Conservation (phyloP, 306 rosid genomes). For the Cucumis cinereus region DNA sequence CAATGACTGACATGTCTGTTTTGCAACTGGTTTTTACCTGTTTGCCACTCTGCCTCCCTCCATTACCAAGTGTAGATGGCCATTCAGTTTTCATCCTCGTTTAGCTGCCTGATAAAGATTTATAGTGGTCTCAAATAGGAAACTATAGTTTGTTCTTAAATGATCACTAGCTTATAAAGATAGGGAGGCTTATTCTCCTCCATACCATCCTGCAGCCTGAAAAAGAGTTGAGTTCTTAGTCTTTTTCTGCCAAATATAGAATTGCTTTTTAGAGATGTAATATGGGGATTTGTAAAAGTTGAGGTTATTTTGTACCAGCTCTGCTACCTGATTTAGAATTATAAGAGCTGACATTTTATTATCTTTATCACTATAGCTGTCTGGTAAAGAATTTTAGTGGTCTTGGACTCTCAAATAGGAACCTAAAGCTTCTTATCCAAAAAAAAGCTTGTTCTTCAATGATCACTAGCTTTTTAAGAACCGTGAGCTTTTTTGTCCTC, state of each 20-base stretch:
- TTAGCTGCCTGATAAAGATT: not conserved
- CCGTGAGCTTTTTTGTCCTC: not conserved
- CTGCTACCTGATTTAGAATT: not conserved
- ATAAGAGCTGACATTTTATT: not conserved
- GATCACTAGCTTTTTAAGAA: not conserved
- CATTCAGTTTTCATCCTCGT: not conserved
- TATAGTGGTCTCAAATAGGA: not conserved
- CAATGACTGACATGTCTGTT: not conserved
- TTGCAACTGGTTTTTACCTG: not conserved
- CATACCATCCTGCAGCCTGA: not conserved
- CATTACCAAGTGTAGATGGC: not conserved
- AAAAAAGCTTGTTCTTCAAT: not conserved
- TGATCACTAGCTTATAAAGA: not conserved
- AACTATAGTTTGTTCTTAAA: not conserved
- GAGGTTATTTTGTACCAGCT: not conserved
- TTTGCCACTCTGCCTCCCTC: not conserved
- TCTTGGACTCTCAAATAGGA: not conserved
- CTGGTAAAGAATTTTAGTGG: not conserved
- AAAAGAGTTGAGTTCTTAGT: not conserved
- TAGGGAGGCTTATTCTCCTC: not conserved
- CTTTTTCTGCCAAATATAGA: not conserved
- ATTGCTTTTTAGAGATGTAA: not conserved
- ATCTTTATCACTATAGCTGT: not conserved
- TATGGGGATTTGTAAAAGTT: not conserved
- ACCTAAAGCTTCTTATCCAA: no score